Evolutionary conservation across 2,329 filamentous ascomycete species (phyloP), one percentile per base, ranked within the genome.

Genomic region (Exophiala xenobiotica): DNA sequence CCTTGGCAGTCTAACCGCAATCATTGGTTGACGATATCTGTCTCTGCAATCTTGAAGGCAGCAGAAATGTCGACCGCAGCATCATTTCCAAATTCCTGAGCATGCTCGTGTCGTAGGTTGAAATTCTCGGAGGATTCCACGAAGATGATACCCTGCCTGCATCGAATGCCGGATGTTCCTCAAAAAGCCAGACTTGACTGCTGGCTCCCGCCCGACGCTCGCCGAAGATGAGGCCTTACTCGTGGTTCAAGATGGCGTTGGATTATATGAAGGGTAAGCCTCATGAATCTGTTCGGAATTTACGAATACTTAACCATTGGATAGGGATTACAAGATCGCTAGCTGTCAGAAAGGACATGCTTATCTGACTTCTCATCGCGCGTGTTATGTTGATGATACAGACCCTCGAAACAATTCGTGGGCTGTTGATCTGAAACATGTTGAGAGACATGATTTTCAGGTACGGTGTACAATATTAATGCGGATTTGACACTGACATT

Each of bases 181-280:
- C 79, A 92, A 95, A 79, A 84, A 87, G 64, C 81, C 97, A 70
- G 92, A 99, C 74, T 82, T 99, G 66, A 99, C 93, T 52, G 96
- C 92, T 75, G 93, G 93, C 68, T 82, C 96, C 68, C 88, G 93
- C 78, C 93, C 93, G 64, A 87, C 86, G 56, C 87, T 96, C 68
- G 81, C 95, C 61, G 87, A 90, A 66, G 93, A 96, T 78, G 93
- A 99, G 80, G 87, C 89, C 62, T 78, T 97, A 48, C 80, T 99
- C 54, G 97, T 96, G 74, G 92, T 99, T 52, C 92, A 97, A 75
- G 91, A 97, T 78, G 91, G 90, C 70, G 91, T 99, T 64, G 93
- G 93, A 62, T 78, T 99, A 56, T 99, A 99, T 75, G 90, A 97
- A 79, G 93, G 93, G 90, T 95, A 79, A 74, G 84, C 75, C 7